phyloP scores from a whole-genome alignment of 768 basidiomycete species.

The Suillus weaverae region DNA sequence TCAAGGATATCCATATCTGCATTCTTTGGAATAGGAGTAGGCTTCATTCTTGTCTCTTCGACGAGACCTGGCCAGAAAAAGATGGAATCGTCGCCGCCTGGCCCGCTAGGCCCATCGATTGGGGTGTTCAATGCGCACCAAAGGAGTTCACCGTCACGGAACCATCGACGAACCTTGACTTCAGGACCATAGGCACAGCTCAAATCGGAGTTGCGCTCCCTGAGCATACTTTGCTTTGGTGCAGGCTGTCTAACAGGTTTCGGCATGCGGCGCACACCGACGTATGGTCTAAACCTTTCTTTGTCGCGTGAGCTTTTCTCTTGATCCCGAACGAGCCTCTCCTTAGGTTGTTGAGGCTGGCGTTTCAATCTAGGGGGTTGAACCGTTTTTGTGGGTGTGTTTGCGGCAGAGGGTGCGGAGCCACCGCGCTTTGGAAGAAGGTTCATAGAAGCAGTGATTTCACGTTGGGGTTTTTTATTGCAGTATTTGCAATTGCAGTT shows the following conservation, averaged over 20 bases:
- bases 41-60: constrained; percentile 53
- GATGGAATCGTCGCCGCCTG: constrained; percentile 45
- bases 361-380: constrained; percentile 25
- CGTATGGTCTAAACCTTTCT: constrained; percentile 37
- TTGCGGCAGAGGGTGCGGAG: constrained; percentile 30
- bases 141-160: constrained; percentile 66
- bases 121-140: constrained; percentile 63
- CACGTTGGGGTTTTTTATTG: constrained; percentile 62
- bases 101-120: constrained; percentile 39
- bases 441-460: constrained; percentile 64
- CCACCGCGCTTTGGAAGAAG: constrained; percentile 33
- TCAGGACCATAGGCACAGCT: constrained; percentile 52
- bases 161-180: constrained; percentile 55
- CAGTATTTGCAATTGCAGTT: constrained; percentile 81
- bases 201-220: constrained; percentile 65
- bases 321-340: constrained; percentile 10
- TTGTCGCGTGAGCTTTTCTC: constrained; percentile 1
- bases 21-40: constrained; percentile 37
- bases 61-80: constrained; percentile 75
- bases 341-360: constrained; percentile 3
- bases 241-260: constrained; percentile 35
- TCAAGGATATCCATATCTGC: constrained; percentile 6
- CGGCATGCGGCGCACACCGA: constrained; percentile 40
- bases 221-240: constrained; percentile 51
- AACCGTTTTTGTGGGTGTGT: constrained; percentile 11